phyloP scores from a whole-genome alignment of 164 flowering plant genomes.

The Cinnamomum chago region DNA sequence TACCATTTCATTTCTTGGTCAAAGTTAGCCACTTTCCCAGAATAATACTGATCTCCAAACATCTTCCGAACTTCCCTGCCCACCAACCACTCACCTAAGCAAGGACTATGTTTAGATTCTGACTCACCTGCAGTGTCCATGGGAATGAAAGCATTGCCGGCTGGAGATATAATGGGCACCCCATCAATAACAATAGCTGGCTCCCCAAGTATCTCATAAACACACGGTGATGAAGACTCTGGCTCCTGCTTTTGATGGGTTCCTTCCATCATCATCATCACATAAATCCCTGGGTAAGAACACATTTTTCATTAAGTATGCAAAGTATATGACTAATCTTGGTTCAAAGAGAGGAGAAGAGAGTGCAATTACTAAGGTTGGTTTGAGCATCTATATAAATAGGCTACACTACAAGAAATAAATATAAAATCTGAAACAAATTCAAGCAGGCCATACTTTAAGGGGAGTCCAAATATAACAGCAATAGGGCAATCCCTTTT shows the following conservation, averaged over 20 bases:
- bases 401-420: no score
- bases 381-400: no score
- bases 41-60: conserved; percentile 47
- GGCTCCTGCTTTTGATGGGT: conserved; percentile 15
- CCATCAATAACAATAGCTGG: conserved; percentile 78
- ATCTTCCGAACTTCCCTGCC: conserved; percentile 72
- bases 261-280: conserved; percentile 29
- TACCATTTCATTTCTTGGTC: conserved; percentile 81
- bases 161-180: conserved; percentile 39
- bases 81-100: conserved; percentile 67
- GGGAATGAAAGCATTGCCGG: conserved; percentile 8
- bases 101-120: conserved; percentile 16
- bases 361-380: not conserved
- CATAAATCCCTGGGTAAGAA: not conserved
- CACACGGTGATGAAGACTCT: conserved; percentile 24
- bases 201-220: conserved; percentile 60
- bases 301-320: conserved; percentile 1
- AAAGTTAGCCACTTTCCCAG: conserved; percentile 52
- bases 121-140: conserved; percentile 13
- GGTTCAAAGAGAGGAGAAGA: not conserved
- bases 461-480: no score
- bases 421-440: no score
- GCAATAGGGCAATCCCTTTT: no score
- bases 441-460: no score
- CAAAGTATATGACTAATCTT: not conserved